phyloP scores from a whole-genome alignment of 306 rosid genomes.

The Pyrus bretschneideri region DNA sequence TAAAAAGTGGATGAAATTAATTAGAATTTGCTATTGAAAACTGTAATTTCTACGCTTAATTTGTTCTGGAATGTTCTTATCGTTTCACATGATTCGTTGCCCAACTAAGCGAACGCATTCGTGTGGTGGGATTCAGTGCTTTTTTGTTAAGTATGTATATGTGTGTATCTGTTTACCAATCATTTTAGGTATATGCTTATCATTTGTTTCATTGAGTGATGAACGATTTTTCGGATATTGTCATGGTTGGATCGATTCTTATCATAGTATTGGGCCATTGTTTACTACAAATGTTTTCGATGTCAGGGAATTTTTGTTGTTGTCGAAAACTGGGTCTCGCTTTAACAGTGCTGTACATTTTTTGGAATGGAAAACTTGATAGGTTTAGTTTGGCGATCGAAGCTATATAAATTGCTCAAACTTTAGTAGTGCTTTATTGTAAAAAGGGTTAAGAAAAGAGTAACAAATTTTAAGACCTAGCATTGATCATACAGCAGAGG shows the following conservation, averaged over 20 bases:
- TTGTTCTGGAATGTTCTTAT: neutral
- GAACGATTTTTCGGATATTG: neutral
- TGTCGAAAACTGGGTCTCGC: neutral
- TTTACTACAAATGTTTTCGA: neutral
- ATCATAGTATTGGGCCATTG: neutral
- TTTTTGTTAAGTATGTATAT: neutral
- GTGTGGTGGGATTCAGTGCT: neutral
- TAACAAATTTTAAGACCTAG: neutral
- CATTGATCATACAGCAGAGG: neutral
- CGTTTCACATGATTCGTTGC: neutral
- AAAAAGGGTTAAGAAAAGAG: neutral
- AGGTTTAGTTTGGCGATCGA: slow-evolving; percentile 1
- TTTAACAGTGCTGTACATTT: neutral
- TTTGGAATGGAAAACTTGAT: neutral
- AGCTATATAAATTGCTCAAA: neutral
- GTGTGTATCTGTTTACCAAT: neutral
- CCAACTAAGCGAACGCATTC: neutral
- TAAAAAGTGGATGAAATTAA: neutral
- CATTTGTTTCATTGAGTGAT: neutral
- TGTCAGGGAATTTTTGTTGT: neutral
- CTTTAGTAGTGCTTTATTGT: neutral
- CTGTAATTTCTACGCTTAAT: neutral
- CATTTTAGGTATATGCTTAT: neutral
- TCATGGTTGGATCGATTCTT: neutral
- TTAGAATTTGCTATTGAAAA: slow-evolving; percentile 5